Conservation (phyloP, 2,329 filamentous ascomycete species). For the Ophiostoma angusticollis region DNA sequence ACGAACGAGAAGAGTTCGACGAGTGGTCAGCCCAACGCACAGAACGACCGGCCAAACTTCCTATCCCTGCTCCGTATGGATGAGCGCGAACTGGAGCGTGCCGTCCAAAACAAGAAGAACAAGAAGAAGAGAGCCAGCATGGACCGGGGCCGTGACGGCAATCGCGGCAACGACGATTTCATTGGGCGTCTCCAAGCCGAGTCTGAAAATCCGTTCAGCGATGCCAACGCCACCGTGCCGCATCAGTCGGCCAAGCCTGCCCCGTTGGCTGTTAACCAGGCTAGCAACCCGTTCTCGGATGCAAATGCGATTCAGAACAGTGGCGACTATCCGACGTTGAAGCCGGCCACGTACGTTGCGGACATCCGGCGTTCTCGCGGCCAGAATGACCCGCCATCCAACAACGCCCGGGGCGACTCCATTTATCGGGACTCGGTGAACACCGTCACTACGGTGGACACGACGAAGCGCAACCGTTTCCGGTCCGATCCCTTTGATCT, state of each 20-base stretch:
- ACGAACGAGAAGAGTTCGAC: conserved; percentile 1
- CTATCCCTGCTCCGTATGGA: conserved; percentile 31
- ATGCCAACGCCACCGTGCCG: conserved; percentile 29
- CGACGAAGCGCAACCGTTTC: conserved; percentile 35
- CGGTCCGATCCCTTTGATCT: conserved; percentile 54
- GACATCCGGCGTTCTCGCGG: conserved; percentile 37
- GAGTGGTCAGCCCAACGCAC: neutral
- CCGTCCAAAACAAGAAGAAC: conserved; percentile 23
- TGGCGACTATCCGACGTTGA: conserved; percentile 13
- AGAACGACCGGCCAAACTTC: conserved; percentile 28
- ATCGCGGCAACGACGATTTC: conserved; percentile 7
- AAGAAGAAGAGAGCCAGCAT: conserved; percentile 13
- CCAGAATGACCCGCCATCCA: conserved; percentile 22
- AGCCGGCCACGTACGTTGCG: conserved; percentile 29
- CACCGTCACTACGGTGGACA: conserved; percentile 28
- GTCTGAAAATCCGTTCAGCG: conserved; percentile 33
- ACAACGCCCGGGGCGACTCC: conserved; percentile 22
- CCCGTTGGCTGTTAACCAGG: conserved; percentile 21
- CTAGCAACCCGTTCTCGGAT: conserved; percentile 37
- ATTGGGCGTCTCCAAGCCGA: conserved; percentile 15
- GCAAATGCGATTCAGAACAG: conserved; percentile 28
- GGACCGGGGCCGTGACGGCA: conserved; percentile 9
- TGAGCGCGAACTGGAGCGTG: conserved; percentile 26
- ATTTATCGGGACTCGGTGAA: conserved; percentile 32
- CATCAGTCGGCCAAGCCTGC: conserved; percentile 27